phyloP scores from a whole-genome alignment of 768 basidiomycete species.

The Leccinum boreale region DNA sequence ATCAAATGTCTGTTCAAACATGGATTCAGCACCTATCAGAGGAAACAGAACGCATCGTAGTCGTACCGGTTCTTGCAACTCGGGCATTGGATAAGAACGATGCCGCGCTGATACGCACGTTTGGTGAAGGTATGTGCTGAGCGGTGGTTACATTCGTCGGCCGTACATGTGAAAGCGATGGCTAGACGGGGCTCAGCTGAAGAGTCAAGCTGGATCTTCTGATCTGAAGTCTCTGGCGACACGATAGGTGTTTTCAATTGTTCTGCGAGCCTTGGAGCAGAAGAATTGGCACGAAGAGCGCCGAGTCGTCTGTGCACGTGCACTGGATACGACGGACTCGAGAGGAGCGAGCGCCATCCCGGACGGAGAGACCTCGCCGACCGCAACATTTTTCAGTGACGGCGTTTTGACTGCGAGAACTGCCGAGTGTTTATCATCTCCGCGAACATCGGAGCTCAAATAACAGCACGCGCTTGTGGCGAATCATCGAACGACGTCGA shows the following conservation, averaged over 20 bases:
- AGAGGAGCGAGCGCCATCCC: slow-evolving; percentile 40
- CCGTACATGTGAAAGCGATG: slow-evolving; percentile 87
- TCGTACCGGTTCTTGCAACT: slow-evolving; percentile 81
- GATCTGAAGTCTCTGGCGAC: background rate
- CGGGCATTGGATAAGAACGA: slow-evolving; percentile 91
- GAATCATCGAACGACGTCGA: slow-evolving; percentile 3
- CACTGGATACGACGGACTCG: slow-evolving; percentile 24
- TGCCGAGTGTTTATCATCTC: slow-evolving; percentile 9
- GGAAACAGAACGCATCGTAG: background rate
- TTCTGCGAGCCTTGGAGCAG: slow-evolving; percentile 4
- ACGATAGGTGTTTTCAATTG: background rate
- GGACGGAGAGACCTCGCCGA: slow-evolving; percentile 32
- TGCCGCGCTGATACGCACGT: slow-evolving; percentile 79
- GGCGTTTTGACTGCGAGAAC: background rate
- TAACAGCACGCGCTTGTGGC: slow-evolving; percentile 29
- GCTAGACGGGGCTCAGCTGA: slow-evolving; percentile 58
- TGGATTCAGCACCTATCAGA: background rate
- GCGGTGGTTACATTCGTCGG: slow-evolving; percentile 63
- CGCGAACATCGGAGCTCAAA: slow-evolving; percentile 25
- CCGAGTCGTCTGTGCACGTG: slow-evolving; percentile 38
- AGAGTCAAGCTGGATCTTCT: slow-evolving; percentile 31
- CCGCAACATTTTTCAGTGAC: background rate
- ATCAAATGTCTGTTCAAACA: slow-evolving; percentile 61
- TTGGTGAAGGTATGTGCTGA: slow-evolving; percentile 88
- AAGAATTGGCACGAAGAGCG: slow-evolving; percentile 19